phyloP scores from a whole-genome alignment of 2,329 filamentous ascomycete genomes.

The Torrubiella hemipterigena region DNA sequence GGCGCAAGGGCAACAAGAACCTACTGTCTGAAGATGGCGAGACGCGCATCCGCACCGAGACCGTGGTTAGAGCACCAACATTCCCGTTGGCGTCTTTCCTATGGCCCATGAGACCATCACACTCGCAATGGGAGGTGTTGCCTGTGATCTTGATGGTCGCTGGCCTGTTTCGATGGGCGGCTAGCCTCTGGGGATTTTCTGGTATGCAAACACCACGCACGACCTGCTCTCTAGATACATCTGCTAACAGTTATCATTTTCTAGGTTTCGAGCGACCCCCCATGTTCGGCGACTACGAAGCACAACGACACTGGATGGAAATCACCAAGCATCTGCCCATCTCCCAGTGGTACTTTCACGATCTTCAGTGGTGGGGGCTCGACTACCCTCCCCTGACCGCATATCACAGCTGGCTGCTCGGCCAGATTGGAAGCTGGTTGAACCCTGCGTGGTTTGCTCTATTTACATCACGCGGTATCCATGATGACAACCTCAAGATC shows the following conservation, averaged over 20 bases:
- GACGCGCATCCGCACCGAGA: conserved; percentile 19
- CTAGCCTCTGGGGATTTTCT: conserved; percentile 89
- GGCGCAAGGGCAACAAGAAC: conserved; percentile 44
- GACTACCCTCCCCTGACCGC: conserved; percentile 97
- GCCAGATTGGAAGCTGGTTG: conserved; percentile 70
- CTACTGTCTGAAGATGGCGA: conserved; percentile 21
- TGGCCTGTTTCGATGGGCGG: conserved; percentile 89
- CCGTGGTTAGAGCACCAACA: conserved; percentile 48
- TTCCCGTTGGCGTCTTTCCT: conserved; percentile 92
- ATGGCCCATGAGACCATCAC: conserved; percentile 74
- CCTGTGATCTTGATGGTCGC: conserved; percentile 79
- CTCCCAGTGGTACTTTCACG: conserved; percentile 96
- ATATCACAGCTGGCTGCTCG: conserved; percentile 95
- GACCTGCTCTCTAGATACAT: not conserved
- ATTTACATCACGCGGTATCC: conserved; percentile 66
- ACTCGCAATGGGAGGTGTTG: conserved; percentile 85
- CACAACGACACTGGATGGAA: conserved; percentile 98
- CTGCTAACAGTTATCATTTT: conserved; percentile 7
- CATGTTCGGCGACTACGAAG: conserved; percentile 95
- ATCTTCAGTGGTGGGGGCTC: conserved; percentile 93
- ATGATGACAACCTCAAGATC: conserved; percentile 71
- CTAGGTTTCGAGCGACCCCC: conserved; percentile 69
- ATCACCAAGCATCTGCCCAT: conserved; percentile 79
- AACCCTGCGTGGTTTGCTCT: conserved; percentile 81
- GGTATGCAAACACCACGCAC: conserved; percentile 35